Base-by-base conservation (phyloP, 176 grass and related monocot genomes). In the Stipa capillata region DNA sequence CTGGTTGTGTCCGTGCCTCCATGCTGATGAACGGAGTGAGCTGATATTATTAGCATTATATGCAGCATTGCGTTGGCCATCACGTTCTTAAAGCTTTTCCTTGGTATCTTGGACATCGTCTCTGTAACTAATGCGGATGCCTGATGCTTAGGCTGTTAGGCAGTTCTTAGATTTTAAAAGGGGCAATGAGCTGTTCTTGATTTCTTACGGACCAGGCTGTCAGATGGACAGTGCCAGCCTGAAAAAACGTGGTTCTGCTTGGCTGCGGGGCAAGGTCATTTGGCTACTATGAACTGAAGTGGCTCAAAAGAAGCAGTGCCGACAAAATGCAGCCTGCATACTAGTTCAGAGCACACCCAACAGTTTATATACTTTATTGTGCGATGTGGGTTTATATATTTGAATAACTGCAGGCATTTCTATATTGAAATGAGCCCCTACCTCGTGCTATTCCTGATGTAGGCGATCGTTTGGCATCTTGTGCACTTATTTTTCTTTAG, bases 131-230 rank as follows among this genome's bases (percentile, higher is more conserved):
- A 48, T 82, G 64, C 43, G 33, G 82, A 73, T 78, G 12, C 80
- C 50, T 44, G 16, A 60, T 78, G 74, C 57, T 63, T 66, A 48
- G 29, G 43, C 59, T 18, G 25, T 69, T 50, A 56, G 62, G 35
- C 44, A 32, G 54, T 64, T 63, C 49, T 59, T 44, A 10, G 36
- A 47, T 81, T 81, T 47, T 43, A 39, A 80, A 65, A 24, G 68
- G 37, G 31, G 36, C 49, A 73, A 39, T 68, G 84, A 67, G 57
- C 76, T 80, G 84, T 80, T 20, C n/a, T n/a, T n/a, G n/a, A n/a
- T n/a, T n/a, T n/a, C 77, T 55, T 11, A 77, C 44, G 51, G 34
- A 34, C 76, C 82, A 85, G 76, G 28, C 62, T 89, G 53, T 80
- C 82, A 3, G 61, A 21, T 54, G 52, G 51, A 21, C 62, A 60